These are phyloP conservation scores for Scenedesmus sp. DNA, from an alignment of 163 green algal species.

Conservation along the genomic window DNA sequence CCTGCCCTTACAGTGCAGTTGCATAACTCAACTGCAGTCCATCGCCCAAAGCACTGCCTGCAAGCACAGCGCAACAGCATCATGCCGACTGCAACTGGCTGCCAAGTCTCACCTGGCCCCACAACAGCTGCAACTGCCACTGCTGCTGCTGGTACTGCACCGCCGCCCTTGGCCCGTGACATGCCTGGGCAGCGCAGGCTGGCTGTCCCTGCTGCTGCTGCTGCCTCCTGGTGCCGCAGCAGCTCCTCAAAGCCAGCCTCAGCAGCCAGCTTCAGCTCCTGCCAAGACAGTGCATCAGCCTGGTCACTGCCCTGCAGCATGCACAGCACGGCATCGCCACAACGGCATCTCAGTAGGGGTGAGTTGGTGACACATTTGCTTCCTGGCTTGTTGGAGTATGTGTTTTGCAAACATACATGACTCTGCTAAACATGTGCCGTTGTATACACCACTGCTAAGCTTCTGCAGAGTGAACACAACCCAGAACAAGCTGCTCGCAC, in stretches of 20 bases:
- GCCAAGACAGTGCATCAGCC: slow-evolving; percentile 62
- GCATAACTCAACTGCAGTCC: no score
- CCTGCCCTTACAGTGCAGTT: no score
- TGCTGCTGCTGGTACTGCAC: slow-evolving; percentile 5
- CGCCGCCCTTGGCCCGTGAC: not conserved
- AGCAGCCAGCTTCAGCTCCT: slow-evolving; percentile 70
- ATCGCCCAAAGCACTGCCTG: not conserved
- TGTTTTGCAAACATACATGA: no score
- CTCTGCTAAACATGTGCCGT: no score
- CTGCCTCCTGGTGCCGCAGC: slow-evolving; percentile 60
- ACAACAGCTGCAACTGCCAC: not conserved
- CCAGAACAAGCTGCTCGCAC: not conserved
- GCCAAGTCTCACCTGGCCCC: not conserved
- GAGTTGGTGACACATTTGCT: no score
- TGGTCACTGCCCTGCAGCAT: slow-evolving; percentile 2
- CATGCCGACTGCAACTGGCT: not conserved
- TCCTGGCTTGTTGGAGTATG: no score
- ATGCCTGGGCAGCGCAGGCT: not conserved
- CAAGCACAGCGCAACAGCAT: not conserved
- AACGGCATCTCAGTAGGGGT: not conserved
- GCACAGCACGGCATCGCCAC: not conserved
- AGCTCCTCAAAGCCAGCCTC: slow-evolving; percentile 75
- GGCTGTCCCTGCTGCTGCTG: slow-evolving; percentile 5
- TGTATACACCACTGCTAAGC: no score
- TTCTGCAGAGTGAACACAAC: no score